Conservation (phyloP, 805 yeast genomes). For the Sugiyamaella qingdaonensis region DNA sequence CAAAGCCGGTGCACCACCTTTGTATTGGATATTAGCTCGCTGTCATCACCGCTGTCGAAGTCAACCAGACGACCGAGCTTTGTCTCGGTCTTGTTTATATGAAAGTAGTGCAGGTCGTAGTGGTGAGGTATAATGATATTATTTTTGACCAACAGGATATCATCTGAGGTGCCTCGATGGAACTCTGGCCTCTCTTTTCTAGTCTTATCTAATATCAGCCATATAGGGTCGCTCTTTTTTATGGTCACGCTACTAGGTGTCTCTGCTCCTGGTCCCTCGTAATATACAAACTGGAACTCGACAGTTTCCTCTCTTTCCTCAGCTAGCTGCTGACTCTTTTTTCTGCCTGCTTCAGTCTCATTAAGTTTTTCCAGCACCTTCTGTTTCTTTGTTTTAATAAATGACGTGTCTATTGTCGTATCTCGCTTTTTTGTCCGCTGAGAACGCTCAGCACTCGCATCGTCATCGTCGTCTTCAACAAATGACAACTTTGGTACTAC, state of each 20-base stretch:
- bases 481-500: conserved; percentile 1
- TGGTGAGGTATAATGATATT: conserved; percentile 31
- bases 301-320: conserved; percentile 19
- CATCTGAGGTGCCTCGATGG: conserved; percentile 29
- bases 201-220: conserved; percentile 27
- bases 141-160: conserved; percentile 27
- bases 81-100: conserved; percentile 22
- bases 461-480: conserved; percentile 2
- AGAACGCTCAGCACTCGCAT: not conserved
- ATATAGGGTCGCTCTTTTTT: conserved; percentile 27
- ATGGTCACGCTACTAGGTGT: conserved; percentile 21
- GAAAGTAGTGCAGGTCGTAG: conserved; percentile 28
- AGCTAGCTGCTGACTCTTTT: conserved; percentile 13
- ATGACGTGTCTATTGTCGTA: conserved; percentile 21
- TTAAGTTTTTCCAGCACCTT: conserved; percentile 12
- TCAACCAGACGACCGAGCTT: conserved; percentile 27
- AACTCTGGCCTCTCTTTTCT: conserved; percentile 24
- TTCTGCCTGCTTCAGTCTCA: conserved; percentile 14
- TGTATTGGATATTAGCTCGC: conserved; percentile 14
- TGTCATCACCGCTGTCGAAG: conserved; percentile 10
- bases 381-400: conserved; percentile 18
- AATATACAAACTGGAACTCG: conserved; percentile 23
- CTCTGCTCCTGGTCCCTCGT: conserved; percentile 22
- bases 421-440: conserved; percentile 12
- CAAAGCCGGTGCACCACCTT: conserved; percentile 27